These are phyloP conservation scores for Ustilago vetiveriae DNA, from an alignment of 1,284 basidiomycete species.

Conservation along the genomic window DNA sequence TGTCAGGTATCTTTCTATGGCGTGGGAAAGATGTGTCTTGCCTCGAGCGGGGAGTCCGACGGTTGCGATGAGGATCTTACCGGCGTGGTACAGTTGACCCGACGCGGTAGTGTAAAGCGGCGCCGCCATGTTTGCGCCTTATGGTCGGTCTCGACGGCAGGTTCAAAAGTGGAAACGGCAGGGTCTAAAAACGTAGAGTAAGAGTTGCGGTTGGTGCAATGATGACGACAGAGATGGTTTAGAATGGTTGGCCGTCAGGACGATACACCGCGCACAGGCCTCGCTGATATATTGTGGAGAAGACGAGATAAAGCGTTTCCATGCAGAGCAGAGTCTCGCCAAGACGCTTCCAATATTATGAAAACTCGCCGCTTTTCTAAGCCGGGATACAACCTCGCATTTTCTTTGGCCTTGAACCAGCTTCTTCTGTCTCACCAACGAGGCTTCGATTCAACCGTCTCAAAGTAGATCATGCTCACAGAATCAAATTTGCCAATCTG, in stretches of 20 bases:
- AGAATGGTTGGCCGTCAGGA: too few species aligned
- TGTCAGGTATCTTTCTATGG: conserved; percentile 92
- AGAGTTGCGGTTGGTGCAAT: not conserved
- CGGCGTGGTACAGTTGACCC: conserved; percentile 86
- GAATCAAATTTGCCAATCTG: too few species aligned
- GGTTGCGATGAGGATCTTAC: conserved; percentile 90
- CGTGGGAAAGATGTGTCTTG: conserved; percentile 94
- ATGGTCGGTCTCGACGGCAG: not conserved
- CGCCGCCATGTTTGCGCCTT: conserved; percentile 62
- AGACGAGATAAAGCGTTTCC: not conserved
- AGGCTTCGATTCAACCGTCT: too few species aligned
- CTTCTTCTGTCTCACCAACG: too few species aligned
- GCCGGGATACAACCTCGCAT: too few species aligned
- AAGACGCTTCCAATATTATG: too few species aligned
- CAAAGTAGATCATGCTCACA: too few species aligned
- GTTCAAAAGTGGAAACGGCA: not conserved
- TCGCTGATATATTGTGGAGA: not conserved
- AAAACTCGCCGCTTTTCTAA: too few species aligned
- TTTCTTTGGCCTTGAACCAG: too few species aligned
- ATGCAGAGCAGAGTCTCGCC: too few species aligned
- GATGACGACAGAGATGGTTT: too few species aligned
- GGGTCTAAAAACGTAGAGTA: not conserved
- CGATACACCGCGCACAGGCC: not conserved
- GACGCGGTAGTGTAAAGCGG: conserved; percentile 67
- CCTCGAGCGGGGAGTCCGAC: conserved; percentile 86